phyloP scores from a whole-genome alignment of 495 filamentous ascomycete genomes.

The Sporormia fimetaria region DNA sequence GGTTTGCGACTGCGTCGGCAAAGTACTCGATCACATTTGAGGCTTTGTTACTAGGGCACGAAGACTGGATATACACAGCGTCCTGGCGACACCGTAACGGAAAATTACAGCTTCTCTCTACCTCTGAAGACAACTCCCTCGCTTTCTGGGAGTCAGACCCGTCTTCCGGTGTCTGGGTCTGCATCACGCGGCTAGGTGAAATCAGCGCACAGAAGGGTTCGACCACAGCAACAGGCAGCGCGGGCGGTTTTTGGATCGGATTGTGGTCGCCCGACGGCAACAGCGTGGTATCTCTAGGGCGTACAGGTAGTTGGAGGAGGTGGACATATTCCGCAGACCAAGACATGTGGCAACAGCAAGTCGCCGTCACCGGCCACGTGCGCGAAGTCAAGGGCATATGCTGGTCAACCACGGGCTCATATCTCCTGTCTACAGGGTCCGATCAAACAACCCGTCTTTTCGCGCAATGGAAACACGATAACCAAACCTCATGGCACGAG shows the following conservation, averaged over 20 bases:
- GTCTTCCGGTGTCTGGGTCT: slow-evolving; percentile 80
- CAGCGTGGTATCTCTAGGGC: slow-evolving; percentile 66
- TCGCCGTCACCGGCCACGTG: slow-evolving; percentile 77
- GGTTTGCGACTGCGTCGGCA: slow-evolving; percentile 44
- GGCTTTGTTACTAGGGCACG: slow-evolving; percentile 86
- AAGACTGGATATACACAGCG: slow-evolving; percentile 93
- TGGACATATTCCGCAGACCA: slow-evolving; percentile 51
- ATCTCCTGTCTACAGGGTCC: slow-evolving; percentile 75
- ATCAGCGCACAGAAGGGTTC: slow-evolving; percentile 88
- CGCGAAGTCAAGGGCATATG: slow-evolving; percentile 64
- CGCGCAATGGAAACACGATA: slow-evolving; percentile 61
- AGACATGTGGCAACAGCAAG: slow-evolving; percentile 59
- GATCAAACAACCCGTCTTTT: slow-evolving; percentile 94
- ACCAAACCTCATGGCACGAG: slow-evolving; percentile 70
- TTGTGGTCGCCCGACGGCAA: slow-evolving; percentile 77
- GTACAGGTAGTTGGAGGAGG: slow-evolving; percentile 85
- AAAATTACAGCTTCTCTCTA: slow-evolving; percentile 65
- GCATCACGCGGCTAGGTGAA: slow-evolving; percentile 72
- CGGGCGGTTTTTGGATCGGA: slow-evolving; percentile 91
- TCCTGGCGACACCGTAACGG: slow-evolving; percentile 51
- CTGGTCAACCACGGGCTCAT: slow-evolving; percentile 75
- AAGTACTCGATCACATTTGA: slow-evolving; percentile 83
- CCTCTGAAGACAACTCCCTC: slow-evolving; percentile 90
- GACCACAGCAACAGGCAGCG: slow-evolving; percentile 88
- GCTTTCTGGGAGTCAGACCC: slow-evolving; percentile 82